Conservation (phyloP, 257 asterid species). For the Capsicum chinense region DNA sequence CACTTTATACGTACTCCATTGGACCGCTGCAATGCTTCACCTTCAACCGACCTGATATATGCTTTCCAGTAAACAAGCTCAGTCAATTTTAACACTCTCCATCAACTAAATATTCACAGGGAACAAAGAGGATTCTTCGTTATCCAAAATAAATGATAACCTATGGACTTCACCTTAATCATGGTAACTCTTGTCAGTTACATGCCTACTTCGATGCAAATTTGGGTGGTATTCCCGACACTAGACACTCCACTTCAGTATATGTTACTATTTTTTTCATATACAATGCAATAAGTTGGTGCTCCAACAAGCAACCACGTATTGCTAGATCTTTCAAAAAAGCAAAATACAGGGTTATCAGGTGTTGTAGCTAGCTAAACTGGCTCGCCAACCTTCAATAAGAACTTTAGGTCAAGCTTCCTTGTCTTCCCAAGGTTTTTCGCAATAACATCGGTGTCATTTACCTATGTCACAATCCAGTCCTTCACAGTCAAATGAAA, state of each 20-base stretch:
- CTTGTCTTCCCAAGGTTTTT: no score
- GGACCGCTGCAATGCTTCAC: background rate
- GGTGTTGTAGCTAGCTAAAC: background rate
- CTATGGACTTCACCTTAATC: background rate
- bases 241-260: background rate
- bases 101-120: background rate
- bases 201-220: background rate
- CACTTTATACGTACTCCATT: background rate
- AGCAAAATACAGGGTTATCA: background rate
- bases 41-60: background rate
- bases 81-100: background rate
- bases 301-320: background rate
- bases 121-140: background rate
- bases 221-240: background rate
- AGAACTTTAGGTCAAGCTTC: background rate
- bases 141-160: background rate
- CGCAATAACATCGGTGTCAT: no score
- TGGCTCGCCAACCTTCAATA: background rate
- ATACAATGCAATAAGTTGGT: background rate
- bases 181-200: background rate
- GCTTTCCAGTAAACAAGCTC: background rate
- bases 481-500: no score
- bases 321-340: background rate
- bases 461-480: no score
- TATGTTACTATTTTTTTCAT: background rate